Evolutionary conservation across 177 flowering plant genomes (phyloP), one percentile per base, ranked within the genome.

Genomic region (Vitis hybrid): DNA sequence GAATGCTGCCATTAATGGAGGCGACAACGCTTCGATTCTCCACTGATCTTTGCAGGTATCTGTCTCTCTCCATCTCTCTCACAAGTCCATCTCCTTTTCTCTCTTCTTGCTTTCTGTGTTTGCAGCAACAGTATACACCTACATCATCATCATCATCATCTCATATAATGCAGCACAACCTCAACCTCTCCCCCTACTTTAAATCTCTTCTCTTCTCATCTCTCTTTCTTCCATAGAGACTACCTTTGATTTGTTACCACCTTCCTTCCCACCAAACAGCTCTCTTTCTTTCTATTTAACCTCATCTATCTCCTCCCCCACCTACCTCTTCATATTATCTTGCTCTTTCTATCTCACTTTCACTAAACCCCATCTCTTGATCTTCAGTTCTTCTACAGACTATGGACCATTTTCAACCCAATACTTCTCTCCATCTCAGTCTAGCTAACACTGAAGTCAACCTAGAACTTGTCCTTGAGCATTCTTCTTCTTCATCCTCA

Each of bases 1-100:
- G 3, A 76, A 74, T 78, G 80, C 78, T 82, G 86, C 83, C 85
- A 77, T 81, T 81, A 82, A 74, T 84, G 82, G 80, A 78, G 86
- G 79, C 75, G 91, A 82, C 90, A 89, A 70, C 69, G 22, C 75
- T 83, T 80, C 53, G 86, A 86, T 86, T 82, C 83, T 84, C 71
- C 65, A 70, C 67, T 71, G 77, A 77, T 84, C 68, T 76, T 78
- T 84, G 77, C 80, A 82, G 81, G 75, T 76, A 50, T 72, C 22
- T 78, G 76, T 83, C 82, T 52, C 83, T 71, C 57, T 72, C 64
- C 73, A 76, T 69, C 64, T 71, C 73, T 69, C 51, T 70, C 24
- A 28, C 73, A 18, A 11, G 15, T 44, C 51, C 59, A 65, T 52
- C 14, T 55, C 28, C 31, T 13, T 58, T 47, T 60, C 49, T n/a